phyloP scores from a whole-genome alignment of 768 basidiomycete genomes.

The Flagelloscypha sp. region DNA sequence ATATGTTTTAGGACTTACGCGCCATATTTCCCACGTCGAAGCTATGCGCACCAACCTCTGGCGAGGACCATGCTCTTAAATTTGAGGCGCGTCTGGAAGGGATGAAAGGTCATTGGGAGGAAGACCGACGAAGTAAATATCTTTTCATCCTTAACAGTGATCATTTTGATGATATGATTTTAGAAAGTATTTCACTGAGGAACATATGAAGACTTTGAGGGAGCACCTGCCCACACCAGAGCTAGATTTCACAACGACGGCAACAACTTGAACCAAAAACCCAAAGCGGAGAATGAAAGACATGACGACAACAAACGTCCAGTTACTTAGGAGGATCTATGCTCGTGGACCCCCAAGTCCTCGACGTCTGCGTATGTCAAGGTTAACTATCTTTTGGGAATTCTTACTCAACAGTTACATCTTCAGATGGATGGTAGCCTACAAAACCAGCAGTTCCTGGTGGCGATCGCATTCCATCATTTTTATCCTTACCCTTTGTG shows the following conservation, averaged over 20 bases:
- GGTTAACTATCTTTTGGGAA: background rate
- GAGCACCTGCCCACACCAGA: no score
- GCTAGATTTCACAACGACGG: no score
- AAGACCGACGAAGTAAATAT: constrained; percentile 32
- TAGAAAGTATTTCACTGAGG: no score
- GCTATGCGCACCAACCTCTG: constrained; percentile 13
- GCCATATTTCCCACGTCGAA: constrained; percentile 22
- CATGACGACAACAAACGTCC: no score
- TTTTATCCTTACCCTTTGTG: constrained; percentile 2
- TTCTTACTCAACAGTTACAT: background rate
- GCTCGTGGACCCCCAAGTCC: background rate
- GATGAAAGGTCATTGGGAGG: constrained; percentile 32
- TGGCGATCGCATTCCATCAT: constrained; percentile 1
- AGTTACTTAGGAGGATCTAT: no score
- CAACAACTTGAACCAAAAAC: no score
- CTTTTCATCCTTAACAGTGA: background rate
- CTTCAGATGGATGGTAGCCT: background rate
- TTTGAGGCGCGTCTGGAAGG: constrained; percentile 31
- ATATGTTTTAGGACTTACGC: constrained; percentile 35
- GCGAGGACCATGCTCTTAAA: constrained; percentile 27
- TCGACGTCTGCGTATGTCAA: constrained; percentile 2
- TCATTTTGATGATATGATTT: no score
- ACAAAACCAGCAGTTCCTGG: no score
- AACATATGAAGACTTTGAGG: no score
- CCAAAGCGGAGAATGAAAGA: no score